These are phyloP conservation scores for Arthrocladium fulminans DNA, from an alignment of 2,329 filamentous ascomycete genomes.

Conservation along the genomic window DNA sequence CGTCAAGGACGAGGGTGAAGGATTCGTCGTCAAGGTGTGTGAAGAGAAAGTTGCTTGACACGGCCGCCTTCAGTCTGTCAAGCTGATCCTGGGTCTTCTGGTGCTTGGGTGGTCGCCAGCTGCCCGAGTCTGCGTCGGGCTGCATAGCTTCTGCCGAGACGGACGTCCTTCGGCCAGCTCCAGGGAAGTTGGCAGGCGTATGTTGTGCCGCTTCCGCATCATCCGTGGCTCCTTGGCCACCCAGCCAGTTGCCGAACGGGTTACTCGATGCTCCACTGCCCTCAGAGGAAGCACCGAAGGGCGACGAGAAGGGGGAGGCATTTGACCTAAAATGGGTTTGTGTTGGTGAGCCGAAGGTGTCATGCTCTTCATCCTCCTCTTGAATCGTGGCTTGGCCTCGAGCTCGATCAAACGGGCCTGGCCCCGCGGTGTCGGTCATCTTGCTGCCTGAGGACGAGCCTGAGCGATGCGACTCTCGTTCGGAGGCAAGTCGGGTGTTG, in stretches of 20 bases:
- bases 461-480: slow-evolving; percentile 48
- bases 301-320: slow-evolving; percentile 37
- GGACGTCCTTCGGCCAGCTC: slow-evolving; percentile 77
- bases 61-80: slow-evolving; percentile 66
- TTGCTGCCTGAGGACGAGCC: slow-evolving; percentile 33
- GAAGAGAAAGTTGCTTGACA: slow-evolving; percentile 87
- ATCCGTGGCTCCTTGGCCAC: slow-evolving; percentile 14
- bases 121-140: slow-evolving; percentile 74
- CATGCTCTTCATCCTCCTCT: slow-evolving; percentile 70
- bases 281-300: slow-evolving; percentile 39
- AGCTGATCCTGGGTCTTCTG: slow-evolving; percentile 77
- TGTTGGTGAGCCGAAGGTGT: slow-evolving; percentile 66
- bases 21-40: slow-evolving; percentile 92
- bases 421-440: slow-evolving; percentile 70
- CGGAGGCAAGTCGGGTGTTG: slow-evolving; percentile 54
- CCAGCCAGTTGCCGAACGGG: slow-evolving; percentile 22
- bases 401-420: slow-evolving; percentile 61
- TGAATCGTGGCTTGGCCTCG: slow-evolving; percentile 53
- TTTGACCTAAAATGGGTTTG: slow-evolving; percentile 48
- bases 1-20: slow-evolving; percentile 74
- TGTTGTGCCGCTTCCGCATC: slow-evolving; percentile 42
- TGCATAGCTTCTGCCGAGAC: slow-evolving; percentile 96
- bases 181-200: slow-evolving; percentile 84
- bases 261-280: slow-evolving; percentile 10
- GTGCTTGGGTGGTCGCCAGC: slow-evolving; percentile 81